Evolutionary conservation across 2,329 filamentous ascomycete species (phyloP).

Genomic region (Aspergillus luchuensis): DNA sequence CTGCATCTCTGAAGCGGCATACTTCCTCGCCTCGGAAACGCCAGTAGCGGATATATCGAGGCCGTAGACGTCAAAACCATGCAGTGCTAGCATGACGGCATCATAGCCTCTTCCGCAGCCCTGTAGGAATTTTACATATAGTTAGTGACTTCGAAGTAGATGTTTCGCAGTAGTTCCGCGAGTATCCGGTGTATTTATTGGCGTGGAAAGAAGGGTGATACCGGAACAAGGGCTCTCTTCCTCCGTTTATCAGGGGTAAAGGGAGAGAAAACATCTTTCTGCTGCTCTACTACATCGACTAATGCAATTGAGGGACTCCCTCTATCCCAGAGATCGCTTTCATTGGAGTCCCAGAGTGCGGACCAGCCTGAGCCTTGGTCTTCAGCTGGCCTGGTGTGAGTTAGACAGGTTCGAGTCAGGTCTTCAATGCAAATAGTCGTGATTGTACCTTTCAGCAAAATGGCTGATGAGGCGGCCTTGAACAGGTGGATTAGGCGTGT

Average conservation of each 20-base stretch:
- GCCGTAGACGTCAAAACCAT: slow-evolving; percentile 35
- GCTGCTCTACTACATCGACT: slow-evolving; percentile 31
- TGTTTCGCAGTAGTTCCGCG: neutral
- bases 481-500: neutral
- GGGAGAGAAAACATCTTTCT: slow-evolving; percentile 20
- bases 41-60: slow-evolving; percentile 34
- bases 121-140: slow-evolving; percentile 11
- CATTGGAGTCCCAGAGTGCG: slow-evolving; percentile 28
- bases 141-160: neutral
- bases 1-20: slow-evolving; percentile 23
- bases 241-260: slow-evolving; percentile 19
- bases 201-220: neutral
- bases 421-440: neutral
- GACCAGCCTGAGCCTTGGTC: slow-evolving; percentile 17
- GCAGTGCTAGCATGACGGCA: slow-evolving; percentile 34
- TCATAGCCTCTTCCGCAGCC: slow-evolving; percentile 40
- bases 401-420: neutral
- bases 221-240: slow-evolving; percentile 33
- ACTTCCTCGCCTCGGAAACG: slow-evolving; percentile 24
- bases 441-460: neutral
- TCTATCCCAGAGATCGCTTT: slow-evolving; percentile 35
- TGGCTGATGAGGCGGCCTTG: slow-evolving; percentile 5
- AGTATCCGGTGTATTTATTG: neutral
- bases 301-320: slow-evolving; percentile 34
- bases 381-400: neutral